A percentile compares a stretch with the other conserved stretches of the same genome.
These are phyloP conservation scores for Zygosaccharomyces rouxii DNA, from an alignment of 805 yeast genomes.

Conservation along the genomic window DNA sequence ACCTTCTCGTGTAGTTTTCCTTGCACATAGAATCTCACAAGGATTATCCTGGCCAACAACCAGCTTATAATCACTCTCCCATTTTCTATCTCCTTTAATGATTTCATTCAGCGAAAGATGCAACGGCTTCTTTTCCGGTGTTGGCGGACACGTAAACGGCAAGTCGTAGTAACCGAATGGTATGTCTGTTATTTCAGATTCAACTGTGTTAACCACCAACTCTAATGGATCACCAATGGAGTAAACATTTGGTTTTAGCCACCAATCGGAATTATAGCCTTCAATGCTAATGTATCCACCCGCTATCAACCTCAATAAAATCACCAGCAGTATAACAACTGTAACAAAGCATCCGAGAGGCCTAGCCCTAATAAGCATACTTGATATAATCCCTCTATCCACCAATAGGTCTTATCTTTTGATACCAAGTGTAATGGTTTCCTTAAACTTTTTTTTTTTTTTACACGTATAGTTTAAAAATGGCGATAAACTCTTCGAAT, in stretches of 20 bases:
- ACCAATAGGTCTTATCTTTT: not conserved
- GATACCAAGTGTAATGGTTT: not conserved
- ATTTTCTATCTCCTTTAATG: constrained; percentile 72
- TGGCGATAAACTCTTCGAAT: not conserved
- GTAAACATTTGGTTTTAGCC: constrained; percentile 37
- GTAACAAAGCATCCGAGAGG: constrained; percentile 6
- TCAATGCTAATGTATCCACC: not conserved
- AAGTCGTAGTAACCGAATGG: constrained; percentile 75
- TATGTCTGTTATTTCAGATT: constrained; percentile 64
- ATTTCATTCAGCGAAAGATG: constrained; percentile 73
- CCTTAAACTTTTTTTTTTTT: not conserved
- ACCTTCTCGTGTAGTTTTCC: constrained; percentile 49
- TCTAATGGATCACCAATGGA: constrained; percentile 58
- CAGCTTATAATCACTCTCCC: constrained; percentile 69
- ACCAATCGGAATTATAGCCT: constrained; percentile 13
- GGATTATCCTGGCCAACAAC: constrained; percentile 58
- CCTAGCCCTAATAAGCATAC: constrained; percentile 9
- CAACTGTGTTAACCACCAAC: constrained; percentile 69
- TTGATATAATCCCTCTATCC: not conserved
- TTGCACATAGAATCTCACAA: constrained; percentile 66
- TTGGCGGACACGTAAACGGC: constrained; percentile 76
- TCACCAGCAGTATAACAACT: constrained; percentile 6
- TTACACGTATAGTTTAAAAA: not conserved
- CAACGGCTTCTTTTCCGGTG: constrained; percentile 49
- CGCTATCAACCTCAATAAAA: constrained; percentile 3